Base-by-base conservation (phyloP, 108 stramenopile species). In the Cyclotella atomus region DNA sequence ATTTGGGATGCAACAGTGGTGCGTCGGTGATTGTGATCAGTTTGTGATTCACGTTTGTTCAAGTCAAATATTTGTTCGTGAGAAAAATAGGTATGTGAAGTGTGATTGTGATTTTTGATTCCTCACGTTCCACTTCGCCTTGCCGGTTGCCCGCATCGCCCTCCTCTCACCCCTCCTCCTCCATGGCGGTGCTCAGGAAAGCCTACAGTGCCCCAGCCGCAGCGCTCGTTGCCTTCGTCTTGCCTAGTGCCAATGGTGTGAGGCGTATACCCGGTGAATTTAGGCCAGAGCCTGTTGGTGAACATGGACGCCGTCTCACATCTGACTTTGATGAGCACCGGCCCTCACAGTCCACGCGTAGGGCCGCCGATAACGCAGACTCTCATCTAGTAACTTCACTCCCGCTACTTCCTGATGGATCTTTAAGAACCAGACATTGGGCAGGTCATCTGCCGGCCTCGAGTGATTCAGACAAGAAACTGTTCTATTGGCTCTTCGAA, bases 401-500 rank as follows among this genome's bases (percentile, higher is more conserved):
- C 19, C 89, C 91, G 19, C 70, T 91, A 2, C 75, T 91, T 19
- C 62, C 81, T 25, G 61, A 77, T 34, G 76, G 75, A 14, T 27
- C 47, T 9, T 71, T 80, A 41, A 44, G 69, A 0, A 91, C 82
- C 0, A 60, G 82, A 35, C 90, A 89, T 56, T 95, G 87, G 85
- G 87, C 93, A 0, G 93, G 93, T 29, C 84, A 87, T 43, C 64
- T 95, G 7, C 87, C 89, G 7, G 93, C 88, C 1, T 65, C 79
- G 21, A 64, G 36, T 0, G 79, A 89, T 54, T 81, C 79, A 24
- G 85, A 94, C 62, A 93, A 96, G 33, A 85, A 94, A 36, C 67
- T 96, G 24, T 98, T 98, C 77, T 98, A 97, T 76, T 98, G 98
- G 98, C 46, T 98, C n/a, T 96, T 98, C 76, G 91, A 85, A 27